Percentiles rank a stretch among this genome's conserved stretches.
Conservation (phyloP, 1,284 basidiomycete species). For the Apiotrichum akiyoshidainum region DNA sequence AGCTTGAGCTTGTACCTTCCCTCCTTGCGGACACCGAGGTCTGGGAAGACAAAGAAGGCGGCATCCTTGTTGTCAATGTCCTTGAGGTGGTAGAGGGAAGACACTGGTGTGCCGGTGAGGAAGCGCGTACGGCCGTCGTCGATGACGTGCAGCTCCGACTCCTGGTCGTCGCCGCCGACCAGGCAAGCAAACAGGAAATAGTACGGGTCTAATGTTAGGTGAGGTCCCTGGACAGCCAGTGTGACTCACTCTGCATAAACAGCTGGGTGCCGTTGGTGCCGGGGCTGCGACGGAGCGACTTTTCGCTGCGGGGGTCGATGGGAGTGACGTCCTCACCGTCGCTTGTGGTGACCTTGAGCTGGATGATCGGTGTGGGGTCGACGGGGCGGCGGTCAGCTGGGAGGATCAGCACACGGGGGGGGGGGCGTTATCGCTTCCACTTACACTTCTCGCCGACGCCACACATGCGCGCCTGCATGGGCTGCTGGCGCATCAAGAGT, state of each 20-base stretch:
- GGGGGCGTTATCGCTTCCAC: constrained; percentile 22
- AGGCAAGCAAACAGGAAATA: constrained; percentile 92
- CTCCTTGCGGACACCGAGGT: constrained; percentile 82
- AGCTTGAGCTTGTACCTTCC: constrained; percentile 83
- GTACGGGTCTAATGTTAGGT: constrained; percentile 64
- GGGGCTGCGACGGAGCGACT: constrained; percentile 13
- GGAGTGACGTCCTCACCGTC: constrained; percentile 51
- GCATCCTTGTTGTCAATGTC: constrained; percentile 83
- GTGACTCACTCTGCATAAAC: constrained; percentile 47
- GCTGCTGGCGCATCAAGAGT: constrained; percentile 78
- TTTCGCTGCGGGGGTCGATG: constrained; percentile 15
- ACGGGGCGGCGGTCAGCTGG: constrained; percentile 89
- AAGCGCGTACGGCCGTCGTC: constrained; percentile 69
- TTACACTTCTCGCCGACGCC: constrained; percentile 80
- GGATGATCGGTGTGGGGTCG: constrained; percentile 94
- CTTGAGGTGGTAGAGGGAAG: constrained; percentile 89
- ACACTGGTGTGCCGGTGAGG: constrained; percentile 62
- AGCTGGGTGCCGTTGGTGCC: constrained; percentile 30
- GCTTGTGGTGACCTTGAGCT: constrained; percentile 79
- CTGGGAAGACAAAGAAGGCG: constrained; percentile 86
- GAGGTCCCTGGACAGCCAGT: background rate
- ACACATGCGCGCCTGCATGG: constrained; percentile 82
- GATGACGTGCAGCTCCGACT: constrained; percentile 87
- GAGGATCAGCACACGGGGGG: constrained; percentile 8
- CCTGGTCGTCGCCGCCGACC: constrained; percentile 69